Percentiles rank a stretch among this genome's conserved stretches.
These are phyloP conservation scores for thale cress (Arabidopsis thaliana) DNA, from an alignment of 345 rosid species.

Conservation along the genomic window TAIR10.1 NC_003071.7:14925501-14926000, in stretches of 20 bases:
- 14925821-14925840: background rate
- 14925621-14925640: conserved; percentile 26
- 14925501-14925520: conserved; percentile 62
- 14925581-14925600: conserved; percentile 88
- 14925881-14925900: background rate
- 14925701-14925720: conserved; percentile 58
- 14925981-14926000: conserved; percentile 74
- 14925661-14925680: conserved; percentile 71
- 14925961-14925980: conserved; percentile 59
- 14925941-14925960: conserved; percentile 60
- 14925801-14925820: conserved; percentile 2
- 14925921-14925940: conserved; percentile 53
- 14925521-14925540: conserved; percentile 99
- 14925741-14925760: conserved; percentile 28
- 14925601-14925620: conserved; percentile 34
- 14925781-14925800: conserved; percentile 21
- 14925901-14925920: background rate
- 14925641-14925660: conserved; percentile 1
- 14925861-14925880: conserved; percentile 14
- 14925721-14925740: conserved; percentile 72
- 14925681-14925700: conserved; percentile 93
- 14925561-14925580: conserved; percentile 93
- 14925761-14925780: conserved; percentile 25
- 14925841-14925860: background rate
- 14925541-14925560: conserved; percentile 98